phyloP scores from a whole-genome alignment of 352 stramenopile genomes.

The Globisporangium spiculum region DNA sequence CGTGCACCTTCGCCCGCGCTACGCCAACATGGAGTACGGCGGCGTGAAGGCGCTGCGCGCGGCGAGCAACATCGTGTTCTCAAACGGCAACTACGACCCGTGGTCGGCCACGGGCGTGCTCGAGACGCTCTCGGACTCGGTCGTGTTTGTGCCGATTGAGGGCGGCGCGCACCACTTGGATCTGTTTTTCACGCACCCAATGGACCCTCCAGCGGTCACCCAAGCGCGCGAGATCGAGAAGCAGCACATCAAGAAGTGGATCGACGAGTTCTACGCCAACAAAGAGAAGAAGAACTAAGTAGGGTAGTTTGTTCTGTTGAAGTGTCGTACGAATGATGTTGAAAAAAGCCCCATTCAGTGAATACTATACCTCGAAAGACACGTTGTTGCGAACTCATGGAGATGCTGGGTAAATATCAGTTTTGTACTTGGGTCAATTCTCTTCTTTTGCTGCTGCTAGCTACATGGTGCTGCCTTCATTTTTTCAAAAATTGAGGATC shows the following conservation, averaged over 20 bases:
- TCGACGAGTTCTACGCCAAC: slow-evolving; percentile 42
- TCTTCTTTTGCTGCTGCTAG: not conserved
- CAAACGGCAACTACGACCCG: slow-evolving; percentile 93
- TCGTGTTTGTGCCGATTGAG: slow-evolving; percentile 67
- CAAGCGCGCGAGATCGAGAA: slow-evolving; percentile 67
- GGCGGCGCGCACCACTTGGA: slow-evolving; percentile 88
- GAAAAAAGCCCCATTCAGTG: not conserved
- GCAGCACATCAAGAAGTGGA: slow-evolving; percentile 80
- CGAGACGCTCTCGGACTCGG: slow-evolving; percentile 51
- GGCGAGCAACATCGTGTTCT: slow-evolving; percentile 93
- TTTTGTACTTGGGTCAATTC: not conserved
- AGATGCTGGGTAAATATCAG: not conserved
- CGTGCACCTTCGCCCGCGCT: slow-evolving; percentile 55
- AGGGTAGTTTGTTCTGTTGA: not conserved
- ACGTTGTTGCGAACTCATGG: not conserved
- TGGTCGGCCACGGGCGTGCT: slow-evolving; percentile 90
- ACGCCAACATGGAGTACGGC: slow-evolving; percentile 71
- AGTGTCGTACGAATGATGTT: not conserved
- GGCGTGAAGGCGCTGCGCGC: slow-evolving; percentile 52
- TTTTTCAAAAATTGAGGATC: slow-evolving; percentile 1
- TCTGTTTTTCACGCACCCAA: slow-evolving; percentile 87
- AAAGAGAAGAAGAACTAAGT: not conserved
- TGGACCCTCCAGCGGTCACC: slow-evolving; percentile 73
- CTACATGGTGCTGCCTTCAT: not conserved
- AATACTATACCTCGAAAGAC: not conserved